A percentile compares a stretch with the other conserved stretches of the same genome.
Evolutionary conservation across 2,329 filamentous ascomycete genomes (phyloP).

Genomic region (Ascochyta rabiei): DNA sequence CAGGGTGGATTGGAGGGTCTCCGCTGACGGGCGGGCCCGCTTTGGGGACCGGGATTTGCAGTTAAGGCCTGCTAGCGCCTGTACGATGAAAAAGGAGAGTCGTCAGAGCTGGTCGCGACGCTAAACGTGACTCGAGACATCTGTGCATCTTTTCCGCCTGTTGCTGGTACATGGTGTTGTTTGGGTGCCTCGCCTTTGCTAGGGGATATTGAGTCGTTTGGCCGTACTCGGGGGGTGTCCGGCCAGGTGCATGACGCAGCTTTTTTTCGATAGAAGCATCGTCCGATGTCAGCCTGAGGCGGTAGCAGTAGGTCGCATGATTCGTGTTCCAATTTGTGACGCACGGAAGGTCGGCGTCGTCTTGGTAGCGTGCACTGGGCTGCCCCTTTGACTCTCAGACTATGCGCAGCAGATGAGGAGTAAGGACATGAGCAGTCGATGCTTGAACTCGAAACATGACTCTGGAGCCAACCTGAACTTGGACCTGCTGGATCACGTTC

Average conservation of each 20-base stretch:
- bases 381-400: not conserved
- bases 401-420: not conserved
- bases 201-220: no score
- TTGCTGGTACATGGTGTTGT: not conserved
- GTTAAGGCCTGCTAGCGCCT: slow-evolving; percentile 2
- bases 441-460: not conserved
- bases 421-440: not conserved
- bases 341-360: not conserved
- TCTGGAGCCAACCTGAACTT: no score
- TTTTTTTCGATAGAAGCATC: not conserved
- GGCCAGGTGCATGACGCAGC: slow-evolving; percentile 5
- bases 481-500: no score
- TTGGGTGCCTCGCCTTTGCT: not conserved
- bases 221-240: slow-evolving; percentile 3
- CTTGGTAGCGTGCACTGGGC: not conserved
- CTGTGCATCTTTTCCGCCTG: not conserved
- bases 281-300: not conserved
- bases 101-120: not conserved
- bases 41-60: slow-evolving; percentile 5
- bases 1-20: not conserved
- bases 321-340: not conserved
- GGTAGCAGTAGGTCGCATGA: not conserved
- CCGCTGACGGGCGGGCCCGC: slow-evolving; percentile 12
- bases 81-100: not conserved
- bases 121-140: slow-evolving; percentile 4